A percentile compares a stretch with the other conserved stretches of the same genome.
phyloP scores from a whole-genome alignment of 2,329 filamentous ascomycete species.

The Fusarium graminum region DNA sequence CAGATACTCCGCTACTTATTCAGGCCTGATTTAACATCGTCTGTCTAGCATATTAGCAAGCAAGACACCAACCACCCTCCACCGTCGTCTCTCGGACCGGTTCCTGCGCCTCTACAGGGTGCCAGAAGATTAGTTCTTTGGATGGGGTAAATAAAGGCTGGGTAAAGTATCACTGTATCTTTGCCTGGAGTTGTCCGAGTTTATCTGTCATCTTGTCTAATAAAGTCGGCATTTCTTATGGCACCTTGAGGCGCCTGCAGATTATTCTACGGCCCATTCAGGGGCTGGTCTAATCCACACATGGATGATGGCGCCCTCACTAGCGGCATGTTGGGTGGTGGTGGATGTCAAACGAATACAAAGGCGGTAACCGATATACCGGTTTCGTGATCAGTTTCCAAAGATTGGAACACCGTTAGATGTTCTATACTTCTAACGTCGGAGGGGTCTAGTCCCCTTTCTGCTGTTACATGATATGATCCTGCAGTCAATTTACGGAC shows the following conservation, averaged over 20 bases:
- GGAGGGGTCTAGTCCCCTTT: not conserved
- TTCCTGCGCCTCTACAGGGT: conserved; percentile 17
- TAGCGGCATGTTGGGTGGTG: conserved; percentile 24
- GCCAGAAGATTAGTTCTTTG: too few species aligned
- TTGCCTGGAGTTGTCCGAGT: too few species aligned
- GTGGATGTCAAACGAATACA: conserved; percentile 20
- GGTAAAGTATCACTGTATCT: too few species aligned
- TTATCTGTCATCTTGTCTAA: too few species aligned
- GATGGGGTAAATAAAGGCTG: too few species aligned
- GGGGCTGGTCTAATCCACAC: conserved; percentile 30
- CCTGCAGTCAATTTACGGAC: not conserved
- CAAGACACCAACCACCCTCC: conserved; percentile 25
- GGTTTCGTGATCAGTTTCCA: conserved; percentile 27
- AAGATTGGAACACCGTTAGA: conserved; percentile 12
- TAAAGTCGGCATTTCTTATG: too few species aligned
- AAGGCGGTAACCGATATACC: conserved; percentile 17
- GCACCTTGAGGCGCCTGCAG: too few species aligned
- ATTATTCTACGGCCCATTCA: conserved; percentile 10
- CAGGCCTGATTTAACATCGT: conserved; percentile 23
- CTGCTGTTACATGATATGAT: conserved; percentile 1
- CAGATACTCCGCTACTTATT: conserved; percentile 3
- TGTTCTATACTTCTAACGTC: conserved; percentile 5
- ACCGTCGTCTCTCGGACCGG: conserved; percentile 22
- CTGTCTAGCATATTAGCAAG: conserved; percentile 11
- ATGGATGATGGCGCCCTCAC: conserved; percentile 8